Evolutionary conservation across 1,139 yeast species (phyloP).

Genomic region (Eremothecium gossypii): DNA sequence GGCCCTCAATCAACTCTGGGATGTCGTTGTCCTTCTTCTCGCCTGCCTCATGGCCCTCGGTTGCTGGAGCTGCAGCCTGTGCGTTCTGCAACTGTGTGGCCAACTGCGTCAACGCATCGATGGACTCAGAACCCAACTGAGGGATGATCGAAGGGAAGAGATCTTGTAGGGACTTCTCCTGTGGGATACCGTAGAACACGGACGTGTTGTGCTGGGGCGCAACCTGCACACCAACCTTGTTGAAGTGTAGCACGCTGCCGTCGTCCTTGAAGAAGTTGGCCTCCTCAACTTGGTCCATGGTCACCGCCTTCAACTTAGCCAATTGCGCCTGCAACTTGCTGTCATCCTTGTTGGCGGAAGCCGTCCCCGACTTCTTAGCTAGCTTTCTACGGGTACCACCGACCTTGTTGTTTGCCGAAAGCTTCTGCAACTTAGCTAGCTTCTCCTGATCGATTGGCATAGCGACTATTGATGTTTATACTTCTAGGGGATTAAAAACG

Average conservation of each 20-base stretch:
- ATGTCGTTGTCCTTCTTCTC: constrained; percentile 50
- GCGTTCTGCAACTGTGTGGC: constrained; percentile 77
- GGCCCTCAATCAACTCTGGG: constrained; percentile 93
- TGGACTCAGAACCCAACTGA: constrained; percentile 94
- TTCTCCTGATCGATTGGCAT: constrained; percentile 88
- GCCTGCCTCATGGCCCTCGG: constrained; percentile 36
- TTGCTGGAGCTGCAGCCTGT: constrained; percentile 44
- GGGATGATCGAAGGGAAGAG: constrained; percentile 92
- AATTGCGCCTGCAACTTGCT: constrained; percentile 84
- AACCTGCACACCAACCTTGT: constrained; percentile 91
- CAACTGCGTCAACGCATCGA: constrained; percentile 79
- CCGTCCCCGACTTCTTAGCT: constrained; percentile 46
- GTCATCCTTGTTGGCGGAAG: constrained; percentile 52
- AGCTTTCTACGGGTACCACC: constrained; percentile 83
- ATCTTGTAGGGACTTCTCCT: constrained; percentile 87
- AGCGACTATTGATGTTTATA: constrained; percentile 1
- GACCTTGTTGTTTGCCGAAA: constrained; percentile 61
- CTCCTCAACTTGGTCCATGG: constrained; percentile 84
- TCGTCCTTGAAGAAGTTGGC: constrained; percentile 97
- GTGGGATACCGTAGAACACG: constrained; percentile 92
- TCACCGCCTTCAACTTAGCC: constrained; percentile 83
- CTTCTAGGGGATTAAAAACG: background rate
- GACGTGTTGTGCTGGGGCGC: constrained; percentile 87
- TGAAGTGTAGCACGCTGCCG: constrained; percentile 92
- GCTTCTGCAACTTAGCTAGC: constrained; percentile 74